Conservation (phyloP, 768 basidiomycete species). For the Auricularia auricula-judae region DNA sequence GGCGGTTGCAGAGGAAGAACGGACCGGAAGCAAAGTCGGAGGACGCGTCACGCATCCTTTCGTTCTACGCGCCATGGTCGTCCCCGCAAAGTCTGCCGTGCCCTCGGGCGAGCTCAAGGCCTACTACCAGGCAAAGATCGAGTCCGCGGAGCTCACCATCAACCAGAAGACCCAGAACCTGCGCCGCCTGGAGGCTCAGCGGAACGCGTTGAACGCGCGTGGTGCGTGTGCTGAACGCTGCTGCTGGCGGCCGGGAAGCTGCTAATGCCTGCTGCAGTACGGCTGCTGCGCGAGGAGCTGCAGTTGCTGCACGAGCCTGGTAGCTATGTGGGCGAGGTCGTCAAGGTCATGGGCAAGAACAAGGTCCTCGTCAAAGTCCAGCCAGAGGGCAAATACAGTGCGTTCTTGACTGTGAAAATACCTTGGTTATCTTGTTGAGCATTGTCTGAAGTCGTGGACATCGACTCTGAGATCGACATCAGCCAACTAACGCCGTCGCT, state of each 20-base stretch:
- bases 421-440: too few species aligned
- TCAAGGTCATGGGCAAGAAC: constrained; percentile 99
- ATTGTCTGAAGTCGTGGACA: constrained; percentile 69
- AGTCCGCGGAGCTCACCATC: constrained; percentile 82
- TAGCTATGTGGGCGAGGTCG: constrained; percentile 94
- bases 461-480: constrained; percentile 80
- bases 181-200: constrained; percentile 87
- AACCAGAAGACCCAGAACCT: constrained; percentile 96
- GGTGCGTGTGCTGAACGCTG: constrained; percentile 35
- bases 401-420: constrained; percentile 19
- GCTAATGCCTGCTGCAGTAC: constrained; percentile 38
- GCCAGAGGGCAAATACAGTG: constrained; percentile 98
- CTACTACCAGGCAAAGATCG: constrained; percentile 95
- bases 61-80: neutral
- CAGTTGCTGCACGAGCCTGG: constrained; percentile 91
- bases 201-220: constrained; percentile 93
- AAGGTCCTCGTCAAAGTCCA: constrained; percentile 98
- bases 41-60: neutral
- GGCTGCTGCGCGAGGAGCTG: constrained; percentile 83
- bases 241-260: neutral
- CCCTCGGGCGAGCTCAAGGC: constrained; percentile 65
- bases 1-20: neutral
- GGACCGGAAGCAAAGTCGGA: neutral
- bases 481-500: constrained; percentile 69
- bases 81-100: neutral